Conservation (phyloP, 169 alveolate genomes). For the Babesia ovis region DNA sequence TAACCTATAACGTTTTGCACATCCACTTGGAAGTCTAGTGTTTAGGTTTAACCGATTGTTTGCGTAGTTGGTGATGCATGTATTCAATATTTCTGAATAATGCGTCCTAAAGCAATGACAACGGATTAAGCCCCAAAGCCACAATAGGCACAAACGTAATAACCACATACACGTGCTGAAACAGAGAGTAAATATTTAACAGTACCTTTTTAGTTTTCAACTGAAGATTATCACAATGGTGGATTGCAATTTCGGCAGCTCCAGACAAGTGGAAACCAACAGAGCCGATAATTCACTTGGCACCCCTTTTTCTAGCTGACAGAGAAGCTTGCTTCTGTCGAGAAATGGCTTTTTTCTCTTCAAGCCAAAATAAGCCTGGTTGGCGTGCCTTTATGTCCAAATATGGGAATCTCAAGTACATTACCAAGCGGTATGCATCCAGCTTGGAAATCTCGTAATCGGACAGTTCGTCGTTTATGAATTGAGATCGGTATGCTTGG, state of each 20-base stretch:
- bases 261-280: too few species aligned
- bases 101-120: slow-evolving; percentile 7
- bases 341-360: slow-evolving; percentile 75
- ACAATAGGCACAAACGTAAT: neutral
- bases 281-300: slow-evolving; percentile 1
- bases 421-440: slow-evolving; percentile 71
- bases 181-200: neutral
- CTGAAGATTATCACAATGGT: too few species aligned
- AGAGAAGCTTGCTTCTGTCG: slow-evolving; percentile 77
- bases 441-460: slow-evolving; percentile 67
- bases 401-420: slow-evolving; percentile 74
- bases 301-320: slow-evolving; percentile 58
- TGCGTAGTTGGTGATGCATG: neutral
- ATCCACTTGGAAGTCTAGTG: too few species aligned
- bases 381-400: slow-evolving; percentile 65
- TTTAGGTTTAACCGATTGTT: too few species aligned
- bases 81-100: neutral
- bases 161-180: slow-evolving; percentile 11
- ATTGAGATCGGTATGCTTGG: slow-evolving; percentile 60
- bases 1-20: too few species aligned
- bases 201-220: too few species aligned
- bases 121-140: neutral
- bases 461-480: slow-evolving; percentile 53
- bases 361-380: slow-evolving; percentile 78
- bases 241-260: too few species aligned